Evolutionary conservation across 2,329 filamentous ascomycete genomes (phyloP), one percentile per base, ranked within the genome.

Genomic region (Ascomycota sp.): DNA sequence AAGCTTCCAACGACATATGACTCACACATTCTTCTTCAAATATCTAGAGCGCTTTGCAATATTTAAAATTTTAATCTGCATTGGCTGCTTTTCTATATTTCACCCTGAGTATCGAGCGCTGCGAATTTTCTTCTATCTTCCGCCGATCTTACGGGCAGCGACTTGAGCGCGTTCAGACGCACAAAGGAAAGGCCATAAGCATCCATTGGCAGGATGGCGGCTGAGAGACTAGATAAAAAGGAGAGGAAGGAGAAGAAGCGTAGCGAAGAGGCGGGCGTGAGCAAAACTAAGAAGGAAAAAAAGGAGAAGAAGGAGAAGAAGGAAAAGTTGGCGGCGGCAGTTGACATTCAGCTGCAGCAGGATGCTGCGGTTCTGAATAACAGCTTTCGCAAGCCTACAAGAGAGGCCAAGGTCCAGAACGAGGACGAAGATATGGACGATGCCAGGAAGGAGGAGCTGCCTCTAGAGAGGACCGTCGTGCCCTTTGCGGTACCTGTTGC

Each of bases 401-500:
- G 5, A 21, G 27, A 33, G 33, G 51, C 32, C 44, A 49, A 56
- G 26, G 56, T 56, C 40, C 57, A 57, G 32, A 53, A 53, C 30
- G 59, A 62, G 43, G 59, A 62, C 43, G 59, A 57, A 12, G 54
- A 57, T 32, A 56, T 59, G 31, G 61, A 64, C 33, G 55, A 64
- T 33, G 55, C 57, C 34, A 57, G 56, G 42, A 44, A 55, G 30
- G 57, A 59, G 32, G 47, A 62, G 34, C 36, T 49, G 26, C 46
- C 54, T 33, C 50, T 62, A 36, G 56, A 61, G 52, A 49, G 64
- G 44, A 72, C 75, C 37, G 61, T 91, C 32, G 80, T 91, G 36
- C 78, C 83, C 25, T 89, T 92, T 50, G 82, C 84, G 37, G 66
- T 77, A 44, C 80, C 82, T 27, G 60, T 91, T 39, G 76, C 76